Conservation (phyloP, 257 asterid genomes). For the Sherardia arvensis region DNA sequence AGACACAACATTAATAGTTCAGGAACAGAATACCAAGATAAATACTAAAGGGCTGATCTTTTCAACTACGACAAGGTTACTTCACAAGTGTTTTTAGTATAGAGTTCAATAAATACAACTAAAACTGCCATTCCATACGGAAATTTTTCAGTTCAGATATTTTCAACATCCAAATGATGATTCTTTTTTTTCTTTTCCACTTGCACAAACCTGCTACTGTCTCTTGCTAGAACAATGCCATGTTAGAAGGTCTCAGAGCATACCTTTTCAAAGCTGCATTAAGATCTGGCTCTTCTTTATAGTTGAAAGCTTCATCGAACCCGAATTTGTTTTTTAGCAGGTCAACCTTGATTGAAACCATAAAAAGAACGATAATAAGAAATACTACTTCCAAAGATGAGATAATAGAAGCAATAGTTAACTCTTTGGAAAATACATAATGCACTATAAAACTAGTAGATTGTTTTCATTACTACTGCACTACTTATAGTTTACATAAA, state of each 20-base stretch:
- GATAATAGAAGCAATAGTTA: background rate
- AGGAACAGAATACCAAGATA: background rate
- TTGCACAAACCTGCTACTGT: background rate
- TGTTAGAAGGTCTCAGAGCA: background rate
- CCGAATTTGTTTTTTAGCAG: slow-evolving; percentile 28
- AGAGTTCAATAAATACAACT: too few relatives aligned
- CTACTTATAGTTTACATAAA: too few relatives aligned
- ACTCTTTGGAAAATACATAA: background rate
- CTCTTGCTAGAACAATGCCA: background rate
- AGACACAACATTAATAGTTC: background rate
- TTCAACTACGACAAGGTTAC: background rate
- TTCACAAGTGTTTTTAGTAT: too few relatives aligned
- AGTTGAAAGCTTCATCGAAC: slow-evolving; percentile 29
- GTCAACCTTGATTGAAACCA: slow-evolving; percentile 25
- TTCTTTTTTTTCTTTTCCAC: background rate
- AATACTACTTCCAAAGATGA: background rate
- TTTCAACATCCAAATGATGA: background rate
- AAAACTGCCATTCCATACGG: background rate
- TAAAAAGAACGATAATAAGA: background rate
- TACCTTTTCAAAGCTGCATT: slow-evolving; percentile 24
- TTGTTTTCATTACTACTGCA: too few relatives aligned
- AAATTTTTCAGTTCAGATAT: background rate
- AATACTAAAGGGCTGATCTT: background rate
- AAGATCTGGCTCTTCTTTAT: slow-evolving; percentile 26
- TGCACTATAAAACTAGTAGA: too few relatives aligned